phyloP scores from a whole-genome alignment of 2,329 filamentous ascomycete genomes.

The Cercospora sp. region DNA sequence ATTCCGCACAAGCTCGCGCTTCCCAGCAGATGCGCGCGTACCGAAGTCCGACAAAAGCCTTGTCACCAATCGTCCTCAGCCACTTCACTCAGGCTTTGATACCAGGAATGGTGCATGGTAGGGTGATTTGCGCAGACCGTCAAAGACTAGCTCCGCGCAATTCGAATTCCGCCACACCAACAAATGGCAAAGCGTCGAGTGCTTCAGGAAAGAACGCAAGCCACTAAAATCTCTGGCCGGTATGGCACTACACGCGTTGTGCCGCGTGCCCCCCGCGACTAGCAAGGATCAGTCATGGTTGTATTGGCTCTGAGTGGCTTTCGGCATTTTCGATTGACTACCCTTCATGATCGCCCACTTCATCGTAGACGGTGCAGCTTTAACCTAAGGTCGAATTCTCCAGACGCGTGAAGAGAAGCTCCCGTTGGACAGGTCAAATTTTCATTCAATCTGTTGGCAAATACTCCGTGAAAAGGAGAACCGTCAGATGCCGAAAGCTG shows the following conservation, averaged over 20 bases:
- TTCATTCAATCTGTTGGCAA: not conserved
- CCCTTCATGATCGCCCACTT: not conserved
- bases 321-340: not conserved
- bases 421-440: not conserved
- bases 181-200: not conserved
- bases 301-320: not conserved
- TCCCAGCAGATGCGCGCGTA: not conserved
- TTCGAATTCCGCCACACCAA: not conserved
- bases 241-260: not conserved
- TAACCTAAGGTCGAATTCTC: not conserved
- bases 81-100: not conserved
- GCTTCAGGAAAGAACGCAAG: not conserved
- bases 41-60: not conserved
- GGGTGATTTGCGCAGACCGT: not conserved
- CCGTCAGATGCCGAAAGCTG: not conserved
- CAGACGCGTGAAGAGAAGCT: not conserved
- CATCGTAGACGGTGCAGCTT: not conserved
- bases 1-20: not conserved
- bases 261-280: not conserved
- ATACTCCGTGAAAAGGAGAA: not conserved
- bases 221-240: not conserved
- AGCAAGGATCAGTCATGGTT: not conserved
- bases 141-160: not conserved
- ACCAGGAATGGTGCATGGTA: not conserved
- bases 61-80: not conserved